Evolutionary conservation across 1,139 yeast genomes (phyloP), one percentile per base, ranked within the genome.

Genomic region (Geotrichum restrictum): DNA sequence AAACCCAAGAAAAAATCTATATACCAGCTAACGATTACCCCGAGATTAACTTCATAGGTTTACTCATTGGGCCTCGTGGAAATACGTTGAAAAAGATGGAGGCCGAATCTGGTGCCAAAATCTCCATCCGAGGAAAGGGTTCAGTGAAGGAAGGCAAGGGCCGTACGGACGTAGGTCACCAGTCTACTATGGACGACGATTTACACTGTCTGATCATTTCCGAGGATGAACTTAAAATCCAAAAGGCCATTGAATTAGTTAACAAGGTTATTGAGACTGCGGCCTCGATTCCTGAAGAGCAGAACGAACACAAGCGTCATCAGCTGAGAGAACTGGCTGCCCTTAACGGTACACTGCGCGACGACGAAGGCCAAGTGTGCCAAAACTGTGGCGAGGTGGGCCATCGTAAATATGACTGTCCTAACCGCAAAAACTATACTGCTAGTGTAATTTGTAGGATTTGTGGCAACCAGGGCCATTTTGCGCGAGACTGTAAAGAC

Each of bases 51-150:
- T 91, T 91, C 64, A 88, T 93, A 52, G 99, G 99, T 0, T 76
- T 87, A 51, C 73, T 94, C 37, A 71, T 94, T 53, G 99, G 99
- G 0, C 98, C 99, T 32, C 83, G 99, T 74, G 99, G 98, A 19
- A 85, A 86, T 62, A 93, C 97, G 0, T 71, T 91, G 61, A 80
- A 88, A 57, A 81, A 82, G 61, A 72, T 94, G 69, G 96, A 91
- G 65, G 83, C 81, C 47, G 82, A 84, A 49, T 83, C 94, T 48
- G 95, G 95, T 0, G 96, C 97, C 21, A 79, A 78, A 57, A 83
- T 91, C 57, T 94, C 91, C 1, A 85, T 91, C 39, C 75, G 98
- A 62, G 98, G 98, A 37, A 83, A 85, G 62, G 99, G 99, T 0
- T 89, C 98, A 0, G 95, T 89, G 19, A 93, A 93, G 64, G 96